A percentile compares a stretch with the other conserved stretches of the same genome.
phyloP scores from a whole-genome alignment of 306 rosid genomes.

The Cyclanthera cordifolia region DNA sequence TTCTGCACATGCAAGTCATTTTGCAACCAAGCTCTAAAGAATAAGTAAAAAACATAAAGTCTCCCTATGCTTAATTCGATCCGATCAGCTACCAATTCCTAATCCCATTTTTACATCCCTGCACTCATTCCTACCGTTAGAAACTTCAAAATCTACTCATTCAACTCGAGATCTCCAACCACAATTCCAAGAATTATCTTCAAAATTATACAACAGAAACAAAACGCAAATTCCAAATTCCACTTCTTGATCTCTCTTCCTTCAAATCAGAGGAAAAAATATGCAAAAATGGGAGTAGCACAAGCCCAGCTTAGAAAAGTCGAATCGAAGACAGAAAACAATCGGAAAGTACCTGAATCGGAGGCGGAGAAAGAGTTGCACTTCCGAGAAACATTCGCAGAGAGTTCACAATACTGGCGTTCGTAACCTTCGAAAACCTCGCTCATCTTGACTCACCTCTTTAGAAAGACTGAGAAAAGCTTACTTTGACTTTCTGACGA shows the following conservation, averaged over 20 bases:
- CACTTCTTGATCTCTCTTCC: not conserved
- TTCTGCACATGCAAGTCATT: not conserved
- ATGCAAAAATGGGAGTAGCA: not conserved
- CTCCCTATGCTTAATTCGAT: not conserved
- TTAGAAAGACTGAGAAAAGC: not conserved
- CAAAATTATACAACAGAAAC: not conserved
- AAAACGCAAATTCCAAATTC: not conserved
- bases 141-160: not conserved
- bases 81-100: not conserved
- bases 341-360: constrained; percentile 12
- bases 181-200: not conserved
- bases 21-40: not conserved
- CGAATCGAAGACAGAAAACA: not conserved
- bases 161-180: constrained; percentile 6
- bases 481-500: too few relatives aligned
- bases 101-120: not conserved
- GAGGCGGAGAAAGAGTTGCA: constrained; percentile 13
- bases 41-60: not conserved
- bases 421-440: constrained; percentile 24
- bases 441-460: constrained; percentile 13
- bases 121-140: not conserved
- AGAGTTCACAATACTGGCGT: constrained; percentile 27
- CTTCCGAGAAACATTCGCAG: constrained; percentile 16
- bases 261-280: not conserved
- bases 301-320: not conserved